phyloP scores from a whole-genome alignment of 805 yeast genomes.

The Nakazawaea populi region DNA sequence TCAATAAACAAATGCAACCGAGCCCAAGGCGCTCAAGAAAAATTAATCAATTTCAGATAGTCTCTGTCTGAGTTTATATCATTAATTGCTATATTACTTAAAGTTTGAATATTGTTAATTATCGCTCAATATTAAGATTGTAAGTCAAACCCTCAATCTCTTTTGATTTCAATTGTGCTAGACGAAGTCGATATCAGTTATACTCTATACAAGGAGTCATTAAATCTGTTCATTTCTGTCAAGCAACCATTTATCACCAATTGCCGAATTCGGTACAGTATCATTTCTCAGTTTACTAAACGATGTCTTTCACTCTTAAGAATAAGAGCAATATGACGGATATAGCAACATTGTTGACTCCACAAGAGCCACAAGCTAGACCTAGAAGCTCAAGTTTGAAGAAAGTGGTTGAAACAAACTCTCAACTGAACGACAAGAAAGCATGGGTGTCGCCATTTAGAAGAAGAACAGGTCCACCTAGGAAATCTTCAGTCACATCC shows the following conservation, averaged over 20 bases:
- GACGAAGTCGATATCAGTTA: too few relatives aligned
- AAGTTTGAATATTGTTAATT: too few relatives aligned
- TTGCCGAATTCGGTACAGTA: too few relatives aligned
- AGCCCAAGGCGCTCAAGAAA: neutral
- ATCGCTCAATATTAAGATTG: too few relatives aligned
- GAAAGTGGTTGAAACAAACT: slow-evolving; percentile 4
- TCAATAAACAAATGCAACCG: neutral
- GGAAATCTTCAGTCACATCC: neutral
- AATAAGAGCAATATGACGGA: neutral
- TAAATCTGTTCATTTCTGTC: too few relatives aligned
- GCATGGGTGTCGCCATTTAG: slow-evolving; percentile 20
- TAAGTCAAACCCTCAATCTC: too few relatives aligned
- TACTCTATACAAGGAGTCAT: too few relatives aligned
- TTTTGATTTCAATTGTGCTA: too few relatives aligned
- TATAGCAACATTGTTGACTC: neutral
- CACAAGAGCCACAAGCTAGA: neutral
- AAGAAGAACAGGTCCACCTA: neutral
- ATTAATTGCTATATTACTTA: too few relatives aligned
- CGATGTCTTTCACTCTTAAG: neutral
- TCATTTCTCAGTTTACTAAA: neutral
- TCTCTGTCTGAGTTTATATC: neutral
- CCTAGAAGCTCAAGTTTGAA: slow-evolving; percentile 4
- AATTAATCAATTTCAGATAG: neutral
- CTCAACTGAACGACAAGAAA: slow-evolving; percentile 1
- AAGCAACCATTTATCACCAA: too few relatives aligned